phyloP scores from a whole-genome alignment of 1,139 yeast species.

The Kluyveromyces sp. region DNA sequence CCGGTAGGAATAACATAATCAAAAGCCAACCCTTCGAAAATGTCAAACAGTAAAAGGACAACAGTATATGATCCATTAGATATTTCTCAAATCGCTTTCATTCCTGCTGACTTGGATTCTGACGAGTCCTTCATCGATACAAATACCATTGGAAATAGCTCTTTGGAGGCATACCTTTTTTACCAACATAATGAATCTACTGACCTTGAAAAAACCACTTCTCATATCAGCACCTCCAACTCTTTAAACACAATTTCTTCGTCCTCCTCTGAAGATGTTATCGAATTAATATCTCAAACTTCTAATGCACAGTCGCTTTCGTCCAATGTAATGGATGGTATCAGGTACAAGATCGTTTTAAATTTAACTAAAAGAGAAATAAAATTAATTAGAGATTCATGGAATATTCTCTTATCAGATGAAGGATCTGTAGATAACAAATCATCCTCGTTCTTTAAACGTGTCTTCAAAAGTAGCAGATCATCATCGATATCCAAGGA shows the following conservation, averaged over 20 bases:
- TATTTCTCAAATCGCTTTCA: conserved; percentile 18
- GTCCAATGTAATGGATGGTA: conserved; percentile 13
- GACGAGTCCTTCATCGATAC: conserved; percentile 6
- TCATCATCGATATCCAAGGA: conserved; percentile 1
- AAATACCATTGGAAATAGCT: conserved; percentile 5
- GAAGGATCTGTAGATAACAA: conserved; percentile 14
- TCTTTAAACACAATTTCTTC: conserved; percentile 1
- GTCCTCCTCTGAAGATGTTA: conserved; percentile 5
- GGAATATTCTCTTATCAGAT: conserved; percentile 33
- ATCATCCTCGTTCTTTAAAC: conserved; percentile 3
- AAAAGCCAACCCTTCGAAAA: neutral
- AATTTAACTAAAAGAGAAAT: conserved; percentile 32
- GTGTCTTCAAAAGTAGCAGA: conserved; percentile 2
- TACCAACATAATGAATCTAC: conserved; percentile 1
- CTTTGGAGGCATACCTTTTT: conserved; percentile 2
- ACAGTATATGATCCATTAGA: conserved; percentile 15
- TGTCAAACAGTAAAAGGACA: neutral
- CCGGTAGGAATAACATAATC: too few relatives aligned
- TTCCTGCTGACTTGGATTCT: conserved; percentile 11
- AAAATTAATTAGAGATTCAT: conserved; percentile 34
- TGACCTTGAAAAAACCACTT: neutral
- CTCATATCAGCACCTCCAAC: neutral
- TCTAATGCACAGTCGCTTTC: conserved; percentile 10
- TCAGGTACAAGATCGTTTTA: conserved; percentile 26
- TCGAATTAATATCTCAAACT: conserved; percentile 8